phyloP scores from a whole-genome alignment of 2,329 filamentous ascomycete genomes.

The Calonectria pseudoreteaudii region DNA sequence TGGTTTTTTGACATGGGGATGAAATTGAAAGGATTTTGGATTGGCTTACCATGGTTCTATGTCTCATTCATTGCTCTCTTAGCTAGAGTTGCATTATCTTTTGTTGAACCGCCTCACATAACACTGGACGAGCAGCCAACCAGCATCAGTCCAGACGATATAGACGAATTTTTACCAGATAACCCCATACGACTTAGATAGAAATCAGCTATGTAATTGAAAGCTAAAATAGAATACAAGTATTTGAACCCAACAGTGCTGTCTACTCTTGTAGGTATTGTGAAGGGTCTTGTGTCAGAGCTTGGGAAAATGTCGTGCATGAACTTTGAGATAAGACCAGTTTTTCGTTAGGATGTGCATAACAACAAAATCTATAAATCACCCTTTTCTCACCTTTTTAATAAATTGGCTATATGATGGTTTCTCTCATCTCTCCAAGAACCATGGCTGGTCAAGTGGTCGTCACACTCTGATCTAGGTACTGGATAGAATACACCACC shows the following conservation, averaged over 20 bases:
- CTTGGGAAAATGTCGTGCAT: background rate
- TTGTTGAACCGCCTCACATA: background rate
- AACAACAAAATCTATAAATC: too few species aligned
- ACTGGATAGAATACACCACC: too few species aligned
- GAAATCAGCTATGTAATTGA: background rate
- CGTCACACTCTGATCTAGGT: too few species aligned
- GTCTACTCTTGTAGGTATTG: background rate
- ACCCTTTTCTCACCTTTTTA: too few species aligned
- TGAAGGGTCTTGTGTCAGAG: background rate
- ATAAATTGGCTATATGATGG: too few species aligned
- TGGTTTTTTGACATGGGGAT: background rate
- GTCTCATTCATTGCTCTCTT: background rate
- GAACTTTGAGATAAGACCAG: background rate
- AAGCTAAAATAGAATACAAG: background rate
- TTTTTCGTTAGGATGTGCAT: background rate
- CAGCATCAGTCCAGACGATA: background rate
- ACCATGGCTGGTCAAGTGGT: too few species aligned
- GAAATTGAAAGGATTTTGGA: background rate
- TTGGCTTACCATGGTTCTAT: background rate
- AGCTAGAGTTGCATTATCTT: background rate
- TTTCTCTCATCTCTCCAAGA: too few species aligned
- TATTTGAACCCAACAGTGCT: background rate
- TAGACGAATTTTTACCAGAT: background rate
- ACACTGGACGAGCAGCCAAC: background rate
- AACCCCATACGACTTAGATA: background rate